Base-by-base conservation (phyloP, 2,329 filamentous ascomycete genomes). In the Hypomyces rosellus region DNA sequence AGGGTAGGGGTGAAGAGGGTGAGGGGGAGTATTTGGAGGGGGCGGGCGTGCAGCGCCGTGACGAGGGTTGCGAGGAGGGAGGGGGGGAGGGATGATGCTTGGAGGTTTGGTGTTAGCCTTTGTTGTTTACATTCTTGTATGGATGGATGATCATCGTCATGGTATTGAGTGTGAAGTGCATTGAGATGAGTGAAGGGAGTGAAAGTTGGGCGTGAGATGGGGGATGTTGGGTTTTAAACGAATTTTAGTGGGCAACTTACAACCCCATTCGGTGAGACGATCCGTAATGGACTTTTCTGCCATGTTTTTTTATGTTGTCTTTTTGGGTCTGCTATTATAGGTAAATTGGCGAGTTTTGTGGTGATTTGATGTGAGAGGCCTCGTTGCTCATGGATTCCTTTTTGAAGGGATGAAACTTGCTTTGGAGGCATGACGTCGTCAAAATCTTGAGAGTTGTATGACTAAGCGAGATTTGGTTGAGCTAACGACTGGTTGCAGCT, bases 61-160 rank as follows among this genome's bases (percentile, higher is more conserved):
- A 81, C 70, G 38, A 82, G 72, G 42, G 78, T 80, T 38, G 77
- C 78, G 18, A 82, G 71, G 41, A 75, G 72, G 51, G 77, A 75
- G 12, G 78, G 72, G 1, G 80, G 74, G 34, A 83, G 64, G 45
- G 78, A 74, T 41, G 73, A 76, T 48, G 73, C 80, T 82, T 57
- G 15, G 40, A 15, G 12, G 16, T 43, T 15, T n/a, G n/a, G 25
- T 9, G 16, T 48, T 33, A 18, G 25, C 34, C 20, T 20, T 20
- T 20, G 3, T 20, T 20, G 3, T 20, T 20, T 5, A 3, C 5
- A 3, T 20, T 20, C 20, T 20, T 20, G 20, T 40, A 22, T 11
- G 30, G 46, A 11, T 18, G 25, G 16, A 13, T 48, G 9, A 37
- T 14, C 3, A 20, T 20, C 5, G 20, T 20, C 20, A 5, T 20